Evolutionary conservation across 345 rosid species (phyloP).

Genomic region (Balakata baccata): DNA sequence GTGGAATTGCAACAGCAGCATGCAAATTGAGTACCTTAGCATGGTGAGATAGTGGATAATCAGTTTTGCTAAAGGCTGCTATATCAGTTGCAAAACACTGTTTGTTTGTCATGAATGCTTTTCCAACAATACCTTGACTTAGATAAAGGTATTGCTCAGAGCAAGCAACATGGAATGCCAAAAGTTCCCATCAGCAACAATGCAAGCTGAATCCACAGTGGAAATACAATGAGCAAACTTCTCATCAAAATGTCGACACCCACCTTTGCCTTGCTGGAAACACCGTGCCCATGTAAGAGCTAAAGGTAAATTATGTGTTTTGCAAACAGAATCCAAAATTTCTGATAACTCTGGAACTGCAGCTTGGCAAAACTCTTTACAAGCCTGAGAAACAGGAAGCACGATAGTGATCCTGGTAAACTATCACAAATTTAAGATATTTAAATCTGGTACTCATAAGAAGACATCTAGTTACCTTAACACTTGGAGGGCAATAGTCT

Average conservation of each 20-base stretch:
- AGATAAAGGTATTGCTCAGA: slow-evolving; percentile 74
- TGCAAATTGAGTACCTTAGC: slow-evolving; percentile 70
- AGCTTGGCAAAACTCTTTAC: slow-evolving; percentile 42
- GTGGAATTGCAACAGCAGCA: slow-evolving; percentile 77
- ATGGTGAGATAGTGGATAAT: slow-evolving; percentile 82
- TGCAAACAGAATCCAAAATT: slow-evolving; percentile 59
- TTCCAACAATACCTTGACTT: slow-evolving; percentile 85
- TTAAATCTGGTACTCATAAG: slow-evolving; percentile 10
- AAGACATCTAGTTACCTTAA: slow-evolving; percentile 41
- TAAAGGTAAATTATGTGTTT: slow-evolving; percentile 53
- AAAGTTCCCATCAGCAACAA: slow-evolving; percentile 45
- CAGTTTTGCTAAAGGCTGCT: slow-evolving; percentile 57
- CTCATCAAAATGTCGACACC: slow-evolving; percentile 62
- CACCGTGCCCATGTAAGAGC: slow-evolving; percentile 87
- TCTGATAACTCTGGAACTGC: slow-evolving; percentile 55
- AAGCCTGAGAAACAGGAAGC: slow-evolving; percentile 48
- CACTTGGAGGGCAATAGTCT: slow-evolving; percentile 44
- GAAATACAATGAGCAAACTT: slow-evolving; percentile 55
- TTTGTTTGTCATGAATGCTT: slow-evolving; percentile 51
- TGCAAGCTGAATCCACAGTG: slow-evolving; percentile 63
- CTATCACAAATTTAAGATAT: slow-evolving; percentile 16
- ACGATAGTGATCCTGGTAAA: slow-evolving; percentile 26
- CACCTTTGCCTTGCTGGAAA: slow-evolving; percentile 57
- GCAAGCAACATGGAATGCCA: slow-evolving; percentile 60
- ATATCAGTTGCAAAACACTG: slow-evolving; percentile 66